Conservation (phyloP, 129 eudicot species). For the Arctium lappa region DNA sequence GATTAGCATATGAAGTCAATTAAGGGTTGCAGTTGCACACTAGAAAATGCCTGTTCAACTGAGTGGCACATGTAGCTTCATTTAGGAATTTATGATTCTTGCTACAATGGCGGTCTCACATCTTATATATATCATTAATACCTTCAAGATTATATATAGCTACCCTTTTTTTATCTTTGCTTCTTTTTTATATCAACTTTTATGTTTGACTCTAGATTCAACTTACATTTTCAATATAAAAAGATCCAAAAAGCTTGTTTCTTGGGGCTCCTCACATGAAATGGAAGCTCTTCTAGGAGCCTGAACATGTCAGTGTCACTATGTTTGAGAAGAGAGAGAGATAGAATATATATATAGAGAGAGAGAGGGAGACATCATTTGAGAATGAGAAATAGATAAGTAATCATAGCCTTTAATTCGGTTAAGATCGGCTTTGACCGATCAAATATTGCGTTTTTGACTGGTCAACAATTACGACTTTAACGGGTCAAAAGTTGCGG, state of each 20-base stretch:
- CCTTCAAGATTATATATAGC: slow-evolving; percentile 10
- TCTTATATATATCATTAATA: slow-evolving; percentile 25
- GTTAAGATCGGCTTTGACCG: no score
- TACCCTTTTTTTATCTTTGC: slow-evolving; percentile 21
- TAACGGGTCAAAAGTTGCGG: no score
- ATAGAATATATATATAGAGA: not conserved
- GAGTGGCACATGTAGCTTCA: slow-evolving; percentile 34
- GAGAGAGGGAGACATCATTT: not conserved
- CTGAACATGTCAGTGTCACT: slow-evolving; percentile 23
- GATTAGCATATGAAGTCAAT: not conserved
- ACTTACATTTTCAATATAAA: slow-evolving; percentile 13
- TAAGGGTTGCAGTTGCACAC: slow-evolving; percentile 18
- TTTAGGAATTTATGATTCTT: slow-evolving; percentile 21
- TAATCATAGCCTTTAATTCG: no score
- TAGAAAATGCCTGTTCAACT: slow-evolving; percentile 28
- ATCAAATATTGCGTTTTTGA: no score
- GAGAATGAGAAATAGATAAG: no score
- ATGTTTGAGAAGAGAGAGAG: not conserved
- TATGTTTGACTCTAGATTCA: slow-evolving; percentile 20
- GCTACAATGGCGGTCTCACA: slow-evolving; percentile 37
- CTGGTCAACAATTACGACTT: no score
- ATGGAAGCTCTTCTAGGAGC: slow-evolving; percentile 3
- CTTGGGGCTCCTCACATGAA: slow-evolving; percentile 30
- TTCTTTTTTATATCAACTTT: slow-evolving; percentile 2
- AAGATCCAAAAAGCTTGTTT: slow-evolving; percentile 21